Evolutionary conservation across 2,329 filamentous ascomycete genomes (phyloP).

Genomic region (Dothistroma septosporum): DNA sequence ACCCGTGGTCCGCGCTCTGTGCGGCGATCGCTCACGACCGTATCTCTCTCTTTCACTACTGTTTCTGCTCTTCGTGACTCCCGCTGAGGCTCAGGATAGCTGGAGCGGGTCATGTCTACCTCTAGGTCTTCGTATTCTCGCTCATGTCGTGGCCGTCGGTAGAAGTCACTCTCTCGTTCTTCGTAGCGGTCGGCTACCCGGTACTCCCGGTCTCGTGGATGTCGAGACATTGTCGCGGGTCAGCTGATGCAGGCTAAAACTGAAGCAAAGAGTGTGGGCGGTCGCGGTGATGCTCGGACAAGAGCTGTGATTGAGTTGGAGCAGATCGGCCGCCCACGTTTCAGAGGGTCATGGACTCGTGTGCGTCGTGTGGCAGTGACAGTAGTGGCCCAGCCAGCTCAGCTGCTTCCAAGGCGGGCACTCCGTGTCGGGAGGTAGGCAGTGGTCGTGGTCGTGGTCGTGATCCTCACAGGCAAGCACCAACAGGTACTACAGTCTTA

Average conservation of each 20-base stretch:
- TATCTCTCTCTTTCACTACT: conserved; percentile 32
- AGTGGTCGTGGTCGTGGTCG: neutral
- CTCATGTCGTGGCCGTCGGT: conserved; percentile 36
- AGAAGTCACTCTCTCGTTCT: conserved; percentile 42
- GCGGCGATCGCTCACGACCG: conserved; percentile 32
- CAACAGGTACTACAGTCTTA: neutral
- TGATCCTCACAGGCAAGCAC: neutral
- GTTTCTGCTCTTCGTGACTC: conserved; percentile 25
- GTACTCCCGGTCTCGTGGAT: conserved; percentile 24
- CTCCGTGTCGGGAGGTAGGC: conserved; percentile 1
- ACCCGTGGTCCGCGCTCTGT: conserved; percentile 40
- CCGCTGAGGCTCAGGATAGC: conserved; percentile 21
- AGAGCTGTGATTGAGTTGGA: neutral
- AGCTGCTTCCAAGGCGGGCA: neutral
- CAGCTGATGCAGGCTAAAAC: conserved; percentile 3
- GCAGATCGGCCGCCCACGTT: neutral
- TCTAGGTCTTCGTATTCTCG: conserved; percentile 50
- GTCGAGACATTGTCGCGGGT: conserved; percentile 28
- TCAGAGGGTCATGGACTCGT: neutral
- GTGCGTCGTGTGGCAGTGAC: neutral
- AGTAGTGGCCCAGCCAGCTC: neutral
- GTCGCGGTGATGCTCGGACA: neutral
- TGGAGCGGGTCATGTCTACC: conserved; percentile 40
- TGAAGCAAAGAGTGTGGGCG: conserved; percentile 8
- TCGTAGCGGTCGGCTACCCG: conserved; percentile 43